These are phyloP conservation scores for Apiospora pterosperma DNA, from an alignment of 2,329 filamentous ascomycete species.

Conservation along the genomic window DNA sequence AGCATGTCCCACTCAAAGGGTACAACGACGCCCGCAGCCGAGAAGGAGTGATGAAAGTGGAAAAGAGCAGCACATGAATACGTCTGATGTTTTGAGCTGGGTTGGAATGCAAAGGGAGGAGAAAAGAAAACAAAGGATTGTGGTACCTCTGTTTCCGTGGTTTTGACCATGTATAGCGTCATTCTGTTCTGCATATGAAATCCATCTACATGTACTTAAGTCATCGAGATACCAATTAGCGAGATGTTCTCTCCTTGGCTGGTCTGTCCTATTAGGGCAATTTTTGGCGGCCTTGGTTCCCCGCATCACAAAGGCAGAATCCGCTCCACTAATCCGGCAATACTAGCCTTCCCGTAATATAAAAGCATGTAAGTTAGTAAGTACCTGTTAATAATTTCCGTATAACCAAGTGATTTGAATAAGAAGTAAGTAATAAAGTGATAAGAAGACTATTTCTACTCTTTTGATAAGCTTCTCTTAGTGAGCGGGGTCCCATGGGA, in stretches of 20 bases:
- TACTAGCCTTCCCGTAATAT: too few species aligned
- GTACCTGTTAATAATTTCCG: too few species aligned
- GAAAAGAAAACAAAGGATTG: not conserved
- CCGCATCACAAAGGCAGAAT: not conserved
- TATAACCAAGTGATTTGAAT: too few species aligned
- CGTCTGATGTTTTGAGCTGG: not conserved
- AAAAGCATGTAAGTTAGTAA: too few species aligned
- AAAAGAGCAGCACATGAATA: not conserved
- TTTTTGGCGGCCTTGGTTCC: not conserved
- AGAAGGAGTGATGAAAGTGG: conserved; percentile 21
- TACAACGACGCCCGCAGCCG: conserved; percentile 53
- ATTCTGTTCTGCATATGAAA: not conserved
- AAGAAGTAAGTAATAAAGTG: too few species aligned
- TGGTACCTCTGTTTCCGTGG: not conserved
- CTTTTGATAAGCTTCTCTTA: too few species aligned
- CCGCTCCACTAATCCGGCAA: too few species aligned
- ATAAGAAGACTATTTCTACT: too few species aligned
- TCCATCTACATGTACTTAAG: not conserved
- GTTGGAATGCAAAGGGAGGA: not conserved
- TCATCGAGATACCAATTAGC: not conserved
- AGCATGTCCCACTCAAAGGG: conserved; percentile 66
- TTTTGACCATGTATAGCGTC: not conserved
- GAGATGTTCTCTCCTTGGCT: not conserved
- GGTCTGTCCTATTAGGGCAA: not conserved
- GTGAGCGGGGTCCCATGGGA: too few species aligned